Evolutionary conservation across 805 yeast genomes (phyloP), one percentile per base, ranked within the genome.

Genomic region (Cyberlindnera xylosilytica): DNA sequence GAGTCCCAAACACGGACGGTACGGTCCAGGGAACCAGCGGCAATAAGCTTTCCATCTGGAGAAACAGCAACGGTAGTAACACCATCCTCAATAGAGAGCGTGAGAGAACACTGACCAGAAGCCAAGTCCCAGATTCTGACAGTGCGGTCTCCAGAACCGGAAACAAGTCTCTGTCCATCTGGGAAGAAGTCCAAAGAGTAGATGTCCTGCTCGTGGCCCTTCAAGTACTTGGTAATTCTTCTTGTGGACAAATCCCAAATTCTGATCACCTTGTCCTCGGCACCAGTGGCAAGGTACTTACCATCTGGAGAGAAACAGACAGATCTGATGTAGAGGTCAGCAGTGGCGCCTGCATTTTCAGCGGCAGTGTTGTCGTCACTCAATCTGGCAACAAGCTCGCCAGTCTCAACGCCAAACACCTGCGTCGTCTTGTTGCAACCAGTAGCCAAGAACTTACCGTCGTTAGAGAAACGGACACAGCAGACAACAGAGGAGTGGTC

Each of bases 1-100:
- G 96, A 84, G 68, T 91, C 97, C 97, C 98, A 91, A 36, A 93
- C 96, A 50, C 98, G 78, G 39, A 93, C 97, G 24, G 96, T 85
- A 67, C 95, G 78, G 70, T 91, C 99, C 52, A 91, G 77, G 27
- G 96, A 86, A 38, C 99, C 99, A 15, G 97, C 98, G 30, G 97
- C 98, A 56, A 93, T 88, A 56, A 81, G 78, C 54, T 83, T 79
- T 30, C 97, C 97, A 64, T 91, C 95, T 38, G 97, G 97, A 33
- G 96, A 87, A 32, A 91, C 91, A 17, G 97, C 96, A 35, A 91
- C 97, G 0, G 99, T 91, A 42, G 99, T 91, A 41, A 91, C 98
- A 54, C 99, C 99, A 63, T 91, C 98, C 66, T 91, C 97, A 56
- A 91, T 90, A 15, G 89, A 79, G 52, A 91, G 73, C 36, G 96